A percentile compares a stretch with the other conserved stretches of the same genome.
phyloP scores from a whole-genome alignment of 306 rosid genomes.

The Nissolia schottii region DNA sequence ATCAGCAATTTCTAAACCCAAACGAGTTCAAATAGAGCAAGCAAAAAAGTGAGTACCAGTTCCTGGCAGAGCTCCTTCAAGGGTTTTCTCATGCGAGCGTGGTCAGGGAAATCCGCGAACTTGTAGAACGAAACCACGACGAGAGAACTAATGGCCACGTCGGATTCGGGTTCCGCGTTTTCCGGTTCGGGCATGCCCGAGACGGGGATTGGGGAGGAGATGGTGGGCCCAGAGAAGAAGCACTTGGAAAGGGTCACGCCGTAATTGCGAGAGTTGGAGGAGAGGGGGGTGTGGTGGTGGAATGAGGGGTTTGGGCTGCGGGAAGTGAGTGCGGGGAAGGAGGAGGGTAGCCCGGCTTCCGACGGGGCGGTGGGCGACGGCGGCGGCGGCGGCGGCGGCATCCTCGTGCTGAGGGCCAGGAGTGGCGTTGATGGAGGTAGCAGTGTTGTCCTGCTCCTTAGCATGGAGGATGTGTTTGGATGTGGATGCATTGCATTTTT shows the following conservation, averaged over 20 bases:
- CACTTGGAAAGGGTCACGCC: conserved; percentile 53
- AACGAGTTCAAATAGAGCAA: background rate
- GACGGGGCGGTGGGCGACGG: conserved; percentile 27
- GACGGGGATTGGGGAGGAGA: conserved; percentile 13
- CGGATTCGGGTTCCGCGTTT: conserved; percentile 18
- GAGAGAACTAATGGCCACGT: conserved; percentile 28
- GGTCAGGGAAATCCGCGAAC: conserved; percentile 76
- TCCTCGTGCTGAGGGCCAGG: conserved; percentile 27
- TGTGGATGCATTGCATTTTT: conserved; percentile 6
- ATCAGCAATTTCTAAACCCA: background rate
- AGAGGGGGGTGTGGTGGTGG: background rate
- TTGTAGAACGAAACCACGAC: conserved; percentile 92
- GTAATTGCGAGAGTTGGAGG: conserved; percentile 22
- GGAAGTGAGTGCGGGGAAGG: background rate
- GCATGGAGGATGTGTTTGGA: conserved; percentile 41
- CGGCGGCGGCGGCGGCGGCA: conserved; percentile 34
- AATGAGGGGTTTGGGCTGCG: conserved; percentile 13
- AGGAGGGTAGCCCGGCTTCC: conserved; percentile 8
- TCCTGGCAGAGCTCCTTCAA: conserved; percentile 79
- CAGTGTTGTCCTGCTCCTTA: conserved; percentile 28
- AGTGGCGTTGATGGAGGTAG: conserved; percentile 17
- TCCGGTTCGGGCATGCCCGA: conserved; percentile 2
- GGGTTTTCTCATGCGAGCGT: conserved; percentile 65
- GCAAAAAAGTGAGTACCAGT: conserved; percentile 45
- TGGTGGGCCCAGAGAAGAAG: conserved; percentile 28